These are phyloP conservation scores for Darksidea phi DNA, from an alignment of 495 filamentous ascomycete species.

Conservation along the genomic window DNA sequence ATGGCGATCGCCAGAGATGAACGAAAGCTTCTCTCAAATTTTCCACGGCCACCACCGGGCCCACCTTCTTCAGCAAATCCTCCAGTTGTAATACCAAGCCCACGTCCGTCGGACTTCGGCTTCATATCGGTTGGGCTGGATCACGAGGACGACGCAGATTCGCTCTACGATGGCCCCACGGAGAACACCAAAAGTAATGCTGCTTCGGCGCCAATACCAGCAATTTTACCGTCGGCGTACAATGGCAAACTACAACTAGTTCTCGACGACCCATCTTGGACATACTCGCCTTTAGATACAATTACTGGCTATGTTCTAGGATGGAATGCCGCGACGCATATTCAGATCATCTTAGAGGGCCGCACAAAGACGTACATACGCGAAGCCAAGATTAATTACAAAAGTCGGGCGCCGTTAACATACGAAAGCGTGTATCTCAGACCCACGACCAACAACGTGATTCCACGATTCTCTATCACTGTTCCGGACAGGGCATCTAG, in stretches of 20 bases:
- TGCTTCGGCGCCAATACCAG: too few species aligned
- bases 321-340: neutral
- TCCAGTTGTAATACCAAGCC: neutral
- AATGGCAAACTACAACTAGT: conserved; percentile 1
- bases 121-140: conserved; percentile 9
- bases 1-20: neutral
- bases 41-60: conserved; percentile 1
- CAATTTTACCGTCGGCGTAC: too few species aligned
- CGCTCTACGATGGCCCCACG: neutral
- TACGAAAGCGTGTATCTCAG: conserved; percentile 8
- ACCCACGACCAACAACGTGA: neutral
- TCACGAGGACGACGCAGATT: neutral
- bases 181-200: too few species aligned
- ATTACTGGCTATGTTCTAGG: conserved; percentile 11
- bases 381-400: neutral
- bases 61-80: conserved; percentile 1
- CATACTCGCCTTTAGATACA: conserved; percentile 7
- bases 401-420: neutral
- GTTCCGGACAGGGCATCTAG: neutral
- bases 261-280: conserved; percentile 1
- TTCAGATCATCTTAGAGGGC: conserved; percentile 17
- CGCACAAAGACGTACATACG: conserved; percentile 6
- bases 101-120: conserved; percentile 18
- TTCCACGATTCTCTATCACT: conserved; percentile 12
- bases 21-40: conserved; percentile 6